Conservation (phyloP, 768 basidiomycete species). For the Mycena capillaripes region DNA sequence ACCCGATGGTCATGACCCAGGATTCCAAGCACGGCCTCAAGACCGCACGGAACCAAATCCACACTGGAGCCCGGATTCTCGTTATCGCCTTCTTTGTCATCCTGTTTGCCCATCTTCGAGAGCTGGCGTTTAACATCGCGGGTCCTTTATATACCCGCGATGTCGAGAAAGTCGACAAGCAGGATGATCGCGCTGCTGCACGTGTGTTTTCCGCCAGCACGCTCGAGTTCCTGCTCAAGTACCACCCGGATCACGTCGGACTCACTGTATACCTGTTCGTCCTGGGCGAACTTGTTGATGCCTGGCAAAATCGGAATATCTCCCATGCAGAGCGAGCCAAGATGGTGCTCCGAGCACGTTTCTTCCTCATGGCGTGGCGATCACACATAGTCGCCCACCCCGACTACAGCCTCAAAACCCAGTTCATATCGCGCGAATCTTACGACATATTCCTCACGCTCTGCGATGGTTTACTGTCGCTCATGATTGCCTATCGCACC, state of each 20-base stretch:
- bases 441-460: conserved; percentile 41
- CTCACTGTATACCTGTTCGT: conserved; percentile 47
- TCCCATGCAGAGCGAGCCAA: conserved; percentile 38
- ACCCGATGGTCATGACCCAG: conserved; percentile 46
- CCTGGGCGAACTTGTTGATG: conserved; percentile 44
- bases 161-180: no score
- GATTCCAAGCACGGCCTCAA: conserved; percentile 55
- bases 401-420: conserved; percentile 34
- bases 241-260: conserved; percentile 25
- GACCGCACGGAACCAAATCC: conserved; percentile 51
- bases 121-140: not conserved
- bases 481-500: conserved; percentile 38
- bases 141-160: conserved; percentile 47
- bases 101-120: conserved; percentile 28
- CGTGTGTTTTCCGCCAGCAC: conserved; percentile 48
- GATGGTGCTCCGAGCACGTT: conserved; percentile 39
- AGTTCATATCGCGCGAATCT: conserved; percentile 43
- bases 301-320: conserved; percentile 45
- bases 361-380: conserved; percentile 44
- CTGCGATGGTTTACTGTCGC: conserved; percentile 35
- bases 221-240: conserved; percentile 37
- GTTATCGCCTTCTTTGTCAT: conserved; percentile 39
- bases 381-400: conserved; percentile 34
- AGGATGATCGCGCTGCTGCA: conserved; percentile 53
- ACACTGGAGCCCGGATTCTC: conserved; percentile 47